Percentiles rank a stretch among this genome's conserved stretches.
Evolutionary conservation across 257 asterid genomes (phyloP).

Genomic region (Ilex asprella): DNA sequence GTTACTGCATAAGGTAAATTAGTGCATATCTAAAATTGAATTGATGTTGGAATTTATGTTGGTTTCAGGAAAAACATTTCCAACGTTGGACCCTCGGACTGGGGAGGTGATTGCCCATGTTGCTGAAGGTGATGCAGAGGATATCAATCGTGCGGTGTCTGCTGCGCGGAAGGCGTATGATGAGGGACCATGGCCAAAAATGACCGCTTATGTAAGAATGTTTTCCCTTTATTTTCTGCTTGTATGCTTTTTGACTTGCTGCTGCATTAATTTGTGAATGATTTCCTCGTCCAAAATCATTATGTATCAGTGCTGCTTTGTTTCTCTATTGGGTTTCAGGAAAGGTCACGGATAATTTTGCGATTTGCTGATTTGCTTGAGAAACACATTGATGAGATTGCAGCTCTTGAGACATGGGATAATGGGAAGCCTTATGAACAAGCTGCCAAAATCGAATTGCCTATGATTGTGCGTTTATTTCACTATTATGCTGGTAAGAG

Average conservation of each 20-base stretch:
- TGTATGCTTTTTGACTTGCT: background rate
- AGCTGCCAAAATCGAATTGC: slow-evolving; percentile 49
- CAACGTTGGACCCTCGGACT: slow-evolving; percentile 68
- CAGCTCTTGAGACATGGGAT: slow-evolving; percentile 80
- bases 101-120: slow-evolving; percentile 70
- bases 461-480: slow-evolving; percentile 43
- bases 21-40: background rate
- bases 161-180: slow-evolving; percentile 85
- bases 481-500: slow-evolving; percentile 66
- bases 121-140: slow-evolving; percentile 71
- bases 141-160: slow-evolving; percentile 61
- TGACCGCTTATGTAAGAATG: slow-evolving; percentile 65
- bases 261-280: too few relatives aligned
- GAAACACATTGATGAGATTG: slow-evolving; percentile 51
- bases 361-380: slow-evolving; percentile 67
- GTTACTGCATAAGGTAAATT: background rate
- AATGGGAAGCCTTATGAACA: slow-evolving; percentile 68
- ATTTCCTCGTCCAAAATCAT: too few relatives aligned
- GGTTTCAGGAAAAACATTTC: slow-evolving; percentile 60
- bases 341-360: slow-evolving; percentile 48
- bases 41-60: background rate
- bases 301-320: too few relatives aligned
- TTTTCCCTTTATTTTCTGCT: background rate
- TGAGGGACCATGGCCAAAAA: slow-evolving; percentile 85
- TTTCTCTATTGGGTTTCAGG: slow-evolving; percentile 21